Percentiles rank a stretch among this genome's conserved stretches.
Conservation (phyloP, 73 alveolate species). For the Paraurostyla sp. region DNA sequence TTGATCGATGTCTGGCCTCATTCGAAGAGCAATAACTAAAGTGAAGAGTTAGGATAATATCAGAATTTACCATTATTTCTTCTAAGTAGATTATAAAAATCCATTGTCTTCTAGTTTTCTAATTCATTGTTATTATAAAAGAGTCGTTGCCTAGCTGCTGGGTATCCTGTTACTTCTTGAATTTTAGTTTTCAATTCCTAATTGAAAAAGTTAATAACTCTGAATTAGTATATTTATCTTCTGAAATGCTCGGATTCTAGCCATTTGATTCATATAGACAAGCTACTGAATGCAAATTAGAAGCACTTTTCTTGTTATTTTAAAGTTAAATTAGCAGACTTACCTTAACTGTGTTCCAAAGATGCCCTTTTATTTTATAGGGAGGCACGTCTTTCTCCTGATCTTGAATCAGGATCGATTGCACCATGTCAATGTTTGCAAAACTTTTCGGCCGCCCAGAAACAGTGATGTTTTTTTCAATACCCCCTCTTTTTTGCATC, state of each 20-base stretch:
- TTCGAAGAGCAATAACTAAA: conserved; percentile 45
- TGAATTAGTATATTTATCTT: not conserved
- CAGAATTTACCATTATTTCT: conserved; percentile 28
- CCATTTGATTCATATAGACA: not conserved
- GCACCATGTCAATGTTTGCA: conserved; percentile 48
- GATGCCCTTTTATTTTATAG: conserved; percentile 37
- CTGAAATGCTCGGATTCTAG: not conserved
- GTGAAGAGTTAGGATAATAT: not conserved
- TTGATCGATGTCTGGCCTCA: conserved; percentile 43
- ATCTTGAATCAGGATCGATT: not conserved
- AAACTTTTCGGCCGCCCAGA: conserved; percentile 40
- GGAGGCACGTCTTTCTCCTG: conserved; percentile 26
- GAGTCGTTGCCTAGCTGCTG: conserved; percentile 64
- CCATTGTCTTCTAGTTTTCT: conserved; percentile 61
- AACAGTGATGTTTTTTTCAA: not conserved
- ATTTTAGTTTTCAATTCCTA: conserved; percentile 65
- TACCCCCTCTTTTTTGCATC: conserved; percentile 1
- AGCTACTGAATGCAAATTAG: not conserved
- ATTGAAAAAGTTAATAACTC: not conserved
- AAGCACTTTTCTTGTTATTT: not conserved
- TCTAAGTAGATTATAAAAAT: conserved; percentile 56
- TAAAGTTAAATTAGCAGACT: not conserved
- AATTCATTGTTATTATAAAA: conserved; percentile 65
- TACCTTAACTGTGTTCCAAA: conserved; percentile 63
- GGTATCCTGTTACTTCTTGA: conserved; percentile 31